Base-by-base conservation (phyloP, 805 yeast species). In the Nakazawaea sp. region DNA sequence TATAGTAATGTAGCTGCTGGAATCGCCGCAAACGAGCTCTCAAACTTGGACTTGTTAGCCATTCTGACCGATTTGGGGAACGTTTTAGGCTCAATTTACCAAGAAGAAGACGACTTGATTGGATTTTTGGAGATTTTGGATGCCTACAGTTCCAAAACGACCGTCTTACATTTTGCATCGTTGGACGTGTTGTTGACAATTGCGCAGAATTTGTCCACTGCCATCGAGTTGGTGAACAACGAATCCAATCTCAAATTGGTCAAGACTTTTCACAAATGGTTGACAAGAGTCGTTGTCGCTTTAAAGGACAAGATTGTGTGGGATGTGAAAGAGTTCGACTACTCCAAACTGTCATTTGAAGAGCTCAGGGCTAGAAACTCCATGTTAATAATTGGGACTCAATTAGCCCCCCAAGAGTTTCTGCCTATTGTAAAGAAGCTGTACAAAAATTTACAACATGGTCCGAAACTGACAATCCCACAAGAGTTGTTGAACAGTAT, bases 401-500 rank as follows among this genome's bases (percentile, higher is more conserved):
- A 56, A 16, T 38, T 43, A n/a, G 40, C 32, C 15, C 51, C 53
- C 24, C 37, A 43, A 6, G 52, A 59, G 10, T 48, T 52, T 13
- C 59, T 55, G 33, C 42, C 38, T 2, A 43, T 75, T 8, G 59
- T 66, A 30, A 58, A 60, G 13, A 59, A 54, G 29, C 49, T 71
- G 28, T 75, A 68, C 55, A 75, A 74, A 43, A 61, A 62, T 19
- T 45, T 74, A n/a, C 40, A 65, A 15, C 77, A 72, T 38, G 82
- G 82, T 1, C 75, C 77, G 13, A 58, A 66, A 26, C 49, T 62
- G 16, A 52, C 70, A 0, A 62, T 78, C 27, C 85, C 88, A 2
- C 60, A 59, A 34, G 75, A 70, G 43, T 44, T 81, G 15, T 49
- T 75, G 13, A 56, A 64, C 7, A 59, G 72, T 19, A 57, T 67